Evolutionary conservation across 2,329 filamentous ascomycete genomes (phyloP).

Genomic region (Fusarium pseudoanthophilum): DNA sequence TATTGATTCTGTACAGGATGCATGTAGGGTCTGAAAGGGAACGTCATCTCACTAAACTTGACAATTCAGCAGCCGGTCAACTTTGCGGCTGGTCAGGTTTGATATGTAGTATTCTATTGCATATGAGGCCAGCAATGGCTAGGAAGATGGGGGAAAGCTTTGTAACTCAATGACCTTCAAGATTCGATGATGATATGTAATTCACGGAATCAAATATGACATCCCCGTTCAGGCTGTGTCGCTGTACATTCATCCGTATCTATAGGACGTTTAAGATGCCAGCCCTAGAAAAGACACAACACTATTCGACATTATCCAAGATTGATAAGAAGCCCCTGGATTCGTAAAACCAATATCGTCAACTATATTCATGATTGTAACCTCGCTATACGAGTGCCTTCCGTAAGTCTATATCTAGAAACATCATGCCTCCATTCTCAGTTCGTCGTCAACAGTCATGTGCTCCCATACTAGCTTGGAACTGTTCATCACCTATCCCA

Average conservation of each 20-base stretch:
- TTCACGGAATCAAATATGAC: neutral
- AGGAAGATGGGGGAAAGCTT: neutral
- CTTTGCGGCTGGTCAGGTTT: neutral
- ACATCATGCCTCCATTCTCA: constrained; percentile 27
- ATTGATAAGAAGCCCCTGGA: neutral
- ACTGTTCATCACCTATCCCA: constrained; percentile 25
- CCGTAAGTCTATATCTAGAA: constrained; percentile 31
- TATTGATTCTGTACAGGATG: constrained; percentile 29
- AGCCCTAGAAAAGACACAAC: neutral
- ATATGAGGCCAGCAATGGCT: constrained; percentile 24
- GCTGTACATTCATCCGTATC: neutral
- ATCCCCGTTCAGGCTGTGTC: neutral
- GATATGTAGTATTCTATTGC: constrained; percentile 4
- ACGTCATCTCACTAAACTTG: constrained; percentile 3
- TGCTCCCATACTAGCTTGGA: constrained; percentile 24
- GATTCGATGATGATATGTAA: neutral
- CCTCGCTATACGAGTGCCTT: constrained; percentile 26
- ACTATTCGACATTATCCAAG: neutral
- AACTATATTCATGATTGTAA: constrained; percentile 25
- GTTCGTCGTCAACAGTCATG: constrained; percentile 32
- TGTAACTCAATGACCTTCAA: neutral
- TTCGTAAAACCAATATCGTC: constrained; percentile 11
- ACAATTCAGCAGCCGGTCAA: constrained; percentile 5
- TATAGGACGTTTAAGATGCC: neutral
- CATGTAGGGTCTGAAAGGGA: constrained; percentile 25